Base-by-base conservation (phyloP, 2,329 filamentous ascomycete genomes). In the Fusarium guadeloupense region DNA sequence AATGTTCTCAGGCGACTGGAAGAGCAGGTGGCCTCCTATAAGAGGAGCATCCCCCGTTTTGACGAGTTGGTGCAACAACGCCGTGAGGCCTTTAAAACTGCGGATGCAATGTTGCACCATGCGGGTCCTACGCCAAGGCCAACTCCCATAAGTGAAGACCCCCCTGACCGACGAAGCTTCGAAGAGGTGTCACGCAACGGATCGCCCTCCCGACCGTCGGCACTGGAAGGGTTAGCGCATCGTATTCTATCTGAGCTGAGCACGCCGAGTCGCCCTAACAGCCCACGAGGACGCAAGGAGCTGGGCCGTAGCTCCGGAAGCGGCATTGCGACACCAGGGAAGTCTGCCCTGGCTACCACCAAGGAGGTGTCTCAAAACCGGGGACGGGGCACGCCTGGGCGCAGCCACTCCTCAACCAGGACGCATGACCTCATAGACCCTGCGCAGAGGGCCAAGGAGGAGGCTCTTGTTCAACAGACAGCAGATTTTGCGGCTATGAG, bases 31-130 rank as follows among this genome's bases (percentile, higher is more conserved):
- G 75, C 79, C 13, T 77, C 77, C 2, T 92, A 89, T 77, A 84
- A 86, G 47, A 78, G 80, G 40, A 83, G 85, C 6, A 83, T 93
- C 7, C 85, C 89, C 0, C 85, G 90, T 31, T 93, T 93, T 70
- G 88, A 92, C 45, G 86, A 90, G 31, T 80, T 93, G 3, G 77
- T 93, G 5, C 88, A 83, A 75, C 87, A 83, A 73, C 86, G 81
- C 12, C 85, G 86, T 6, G 83, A 87, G 59, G 86, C 84, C 1
- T 90, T 89, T 67, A 83, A 85, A 66, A 85, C 84, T 4, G 85
- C 86, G 3, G 83, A 86, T 62, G 70, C 78, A 7, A 80, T 82
- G 23, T 71, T 78, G 35, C 70, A 72, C 44, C 78, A 75, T 35
- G 75, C 68, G 30, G 75, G 57, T 4, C 68, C 71, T 2, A 58